Conservation (phyloP, 148 eudicot genomes). For the Arbutus unedo region DNA sequence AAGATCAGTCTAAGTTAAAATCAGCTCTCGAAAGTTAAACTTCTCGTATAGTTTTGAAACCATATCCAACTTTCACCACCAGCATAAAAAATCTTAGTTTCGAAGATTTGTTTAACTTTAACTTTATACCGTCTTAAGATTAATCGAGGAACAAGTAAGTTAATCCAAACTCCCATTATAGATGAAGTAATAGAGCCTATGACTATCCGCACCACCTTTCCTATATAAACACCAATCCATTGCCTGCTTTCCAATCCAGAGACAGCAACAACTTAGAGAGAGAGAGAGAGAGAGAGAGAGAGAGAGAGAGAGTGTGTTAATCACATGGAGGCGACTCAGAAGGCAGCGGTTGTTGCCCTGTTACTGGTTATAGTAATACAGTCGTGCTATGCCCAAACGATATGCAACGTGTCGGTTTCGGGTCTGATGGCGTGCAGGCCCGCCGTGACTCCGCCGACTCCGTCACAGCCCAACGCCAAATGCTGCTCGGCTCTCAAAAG, state of each 20-base stretch:
- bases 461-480: neutral
- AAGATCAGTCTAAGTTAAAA: too few relatives aligned
- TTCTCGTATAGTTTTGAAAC: too few relatives aligned
- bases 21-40: too few relatives aligned
- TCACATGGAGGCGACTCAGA: neutral
- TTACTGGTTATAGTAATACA: neutral
- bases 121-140: too few relatives aligned
- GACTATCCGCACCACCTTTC: neutral
- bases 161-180: too few relatives aligned
- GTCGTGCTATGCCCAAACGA: neutral
- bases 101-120: too few relatives aligned
- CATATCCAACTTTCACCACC: too few relatives aligned
- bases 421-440: neutral
- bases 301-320: too few relatives aligned
- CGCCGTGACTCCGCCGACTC: slow-evolving; percentile 1
- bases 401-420: neutral
- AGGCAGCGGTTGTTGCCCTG: neutral
- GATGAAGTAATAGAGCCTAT: too few relatives aligned
- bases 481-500: neutral
- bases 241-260: neutral
- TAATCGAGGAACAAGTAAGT: too few relatives aligned
- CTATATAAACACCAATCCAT: neutral
- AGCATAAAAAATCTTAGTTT: too few relatives aligned
- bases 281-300: neutral
- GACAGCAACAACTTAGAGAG: neutral